Conservation (phyloP, 2,329 filamentous ascomycete genomes). For the Microdochium paspali region DNA sequence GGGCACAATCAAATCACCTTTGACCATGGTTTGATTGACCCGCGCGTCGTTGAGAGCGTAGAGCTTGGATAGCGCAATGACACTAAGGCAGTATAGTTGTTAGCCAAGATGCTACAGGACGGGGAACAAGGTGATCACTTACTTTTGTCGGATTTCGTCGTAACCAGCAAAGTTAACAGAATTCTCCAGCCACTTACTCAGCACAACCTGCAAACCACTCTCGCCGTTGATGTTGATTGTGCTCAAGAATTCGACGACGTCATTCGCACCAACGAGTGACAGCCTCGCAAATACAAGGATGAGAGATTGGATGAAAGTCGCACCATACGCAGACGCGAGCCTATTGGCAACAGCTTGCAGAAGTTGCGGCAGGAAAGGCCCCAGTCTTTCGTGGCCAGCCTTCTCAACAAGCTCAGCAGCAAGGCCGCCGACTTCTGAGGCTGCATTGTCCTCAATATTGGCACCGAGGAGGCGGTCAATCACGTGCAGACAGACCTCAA, state of each 20-base stretch:
- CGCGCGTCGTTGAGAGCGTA: slow-evolving; percentile 80
- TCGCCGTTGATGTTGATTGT: slow-evolving; percentile 71
- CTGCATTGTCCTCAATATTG: slow-evolving; percentile 81
- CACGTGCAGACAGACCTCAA: slow-evolving; percentile 83
- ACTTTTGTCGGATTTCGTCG: slow-evolving; percentile 95
- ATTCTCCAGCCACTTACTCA: slow-evolving; percentile 95
- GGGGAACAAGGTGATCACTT: slow-evolving; percentile 26
- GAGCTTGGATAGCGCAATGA: slow-evolving; percentile 86
- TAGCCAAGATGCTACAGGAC: neutral
- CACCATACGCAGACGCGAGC: slow-evolving; percentile 71
- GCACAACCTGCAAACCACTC: slow-evolving; percentile 79
- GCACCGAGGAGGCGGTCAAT: slow-evolving; percentile 84
- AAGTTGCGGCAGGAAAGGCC: slow-evolving; percentile 81
- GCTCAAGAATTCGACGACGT: slow-evolving; percentile 86
- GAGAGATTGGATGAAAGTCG: slow-evolving; percentile 88
- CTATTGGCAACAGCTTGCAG: slow-evolving; percentile 81
- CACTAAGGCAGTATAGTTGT: slow-evolving; percentile 40
- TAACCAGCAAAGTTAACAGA: slow-evolving; percentile 97
- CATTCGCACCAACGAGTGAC: slow-evolving; percentile 72
- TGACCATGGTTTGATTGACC: slow-evolving; percentile 70
- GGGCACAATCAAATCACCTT: slow-evolving; percentile 80
- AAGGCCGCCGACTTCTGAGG: slow-evolving; percentile 90
- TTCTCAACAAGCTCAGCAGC: slow-evolving; percentile 94
- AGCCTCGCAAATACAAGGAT: slow-evolving; percentile 92
- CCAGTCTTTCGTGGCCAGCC: slow-evolving; percentile 82